Percentiles rank a stretch among this genome's conserved stretches.
Conservation (phyloP, 768 basidiomycete genomes). For the Phaffia tasmanica region DNA sequence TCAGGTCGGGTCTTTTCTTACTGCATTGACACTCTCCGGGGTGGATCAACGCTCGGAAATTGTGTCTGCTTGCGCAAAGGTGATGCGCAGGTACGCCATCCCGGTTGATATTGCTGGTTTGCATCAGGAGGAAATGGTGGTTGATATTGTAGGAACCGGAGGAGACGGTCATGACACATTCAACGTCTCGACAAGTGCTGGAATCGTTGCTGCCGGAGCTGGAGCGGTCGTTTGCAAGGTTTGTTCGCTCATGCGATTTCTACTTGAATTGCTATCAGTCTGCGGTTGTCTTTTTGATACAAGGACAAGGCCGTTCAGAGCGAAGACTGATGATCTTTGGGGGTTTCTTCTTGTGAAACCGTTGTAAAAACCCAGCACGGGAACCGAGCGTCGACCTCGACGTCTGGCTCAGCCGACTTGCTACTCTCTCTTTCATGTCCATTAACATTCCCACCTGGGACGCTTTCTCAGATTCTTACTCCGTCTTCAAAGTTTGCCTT, state of each 20-base stretch:
- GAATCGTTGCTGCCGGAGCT: conserved; percentile 83
- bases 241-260: conserved; percentile 27
- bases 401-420: conserved; percentile 88
- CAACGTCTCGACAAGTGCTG: conserved; percentile 93
- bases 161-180: conserved; percentile 93
- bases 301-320: background rate
- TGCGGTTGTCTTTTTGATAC: background rate
- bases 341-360: background rate
- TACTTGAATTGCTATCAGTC: background rate
- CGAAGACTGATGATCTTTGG: background rate
- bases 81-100: conserved; percentile 59
- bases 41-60: conserved; percentile 65
- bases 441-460: conserved; percentile 49
- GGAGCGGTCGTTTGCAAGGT: conserved; percentile 90
- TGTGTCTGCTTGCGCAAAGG: conserved; percentile 64
- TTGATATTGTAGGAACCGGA: conserved; percentile 85
- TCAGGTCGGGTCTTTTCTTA: conserved; percentile 82
- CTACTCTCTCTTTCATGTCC: conserved; percentile 69
- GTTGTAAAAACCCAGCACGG: conserved; percentile 57
- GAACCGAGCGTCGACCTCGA: conserved; percentile 74
- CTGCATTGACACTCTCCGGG: conserved; percentile 67
- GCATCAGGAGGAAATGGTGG: conserved; percentile 32
- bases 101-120: conserved; percentile 47
- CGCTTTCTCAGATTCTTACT: conserved; percentile 44
- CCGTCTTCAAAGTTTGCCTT: conserved; percentile 55